Evolutionary conservation across 495 filamentous ascomycete species (phyloP).

Genomic region (Astrocystis sublimbata): DNA sequence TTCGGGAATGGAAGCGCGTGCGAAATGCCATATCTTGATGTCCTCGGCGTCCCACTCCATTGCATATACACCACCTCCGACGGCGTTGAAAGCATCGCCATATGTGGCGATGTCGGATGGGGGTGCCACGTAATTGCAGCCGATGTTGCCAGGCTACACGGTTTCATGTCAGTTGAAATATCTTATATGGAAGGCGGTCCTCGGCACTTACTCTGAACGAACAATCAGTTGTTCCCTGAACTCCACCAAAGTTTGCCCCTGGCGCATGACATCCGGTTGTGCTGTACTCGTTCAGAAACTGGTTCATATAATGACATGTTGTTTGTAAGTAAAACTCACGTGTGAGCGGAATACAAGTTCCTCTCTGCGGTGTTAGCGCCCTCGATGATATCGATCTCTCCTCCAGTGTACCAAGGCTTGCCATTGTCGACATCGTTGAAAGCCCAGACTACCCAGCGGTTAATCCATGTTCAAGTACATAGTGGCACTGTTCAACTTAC

Average conservation of each 20-base stretch:
- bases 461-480: background rate
- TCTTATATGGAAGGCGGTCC: background rate
- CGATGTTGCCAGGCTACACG: constrained; percentile 23
- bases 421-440: constrained; percentile 37
- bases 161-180: constrained; percentile 4
- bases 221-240: constrained; percentile 23
- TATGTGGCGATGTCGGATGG: constrained; percentile 42
- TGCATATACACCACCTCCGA: constrained; percentile 65
- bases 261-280: constrained; percentile 49
- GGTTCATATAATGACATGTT: constrained; percentile 41
- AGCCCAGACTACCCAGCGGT: constrained; percentile 32
- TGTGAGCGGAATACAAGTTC: constrained; percentile 72
- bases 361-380: constrained; percentile 63
- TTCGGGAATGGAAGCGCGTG: constrained; percentile 59
- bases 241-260: constrained; percentile 33
- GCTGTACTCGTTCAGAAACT: constrained; percentile 37
- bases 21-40: constrained; percentile 74
- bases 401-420: constrained; percentile 61
- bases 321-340: constrained; percentile 32
- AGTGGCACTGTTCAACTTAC: constrained; percentile 25
- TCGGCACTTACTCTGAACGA: constrained; percentile 24
- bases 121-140: constrained; percentile 30
- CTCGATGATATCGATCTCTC: constrained; percentile 85
- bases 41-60: constrained; percentile 62
- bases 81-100: constrained; percentile 65